Conservation (phyloP, 2,329 filamentous ascomycete species). For the Polytolypa hystricis region DNA sequence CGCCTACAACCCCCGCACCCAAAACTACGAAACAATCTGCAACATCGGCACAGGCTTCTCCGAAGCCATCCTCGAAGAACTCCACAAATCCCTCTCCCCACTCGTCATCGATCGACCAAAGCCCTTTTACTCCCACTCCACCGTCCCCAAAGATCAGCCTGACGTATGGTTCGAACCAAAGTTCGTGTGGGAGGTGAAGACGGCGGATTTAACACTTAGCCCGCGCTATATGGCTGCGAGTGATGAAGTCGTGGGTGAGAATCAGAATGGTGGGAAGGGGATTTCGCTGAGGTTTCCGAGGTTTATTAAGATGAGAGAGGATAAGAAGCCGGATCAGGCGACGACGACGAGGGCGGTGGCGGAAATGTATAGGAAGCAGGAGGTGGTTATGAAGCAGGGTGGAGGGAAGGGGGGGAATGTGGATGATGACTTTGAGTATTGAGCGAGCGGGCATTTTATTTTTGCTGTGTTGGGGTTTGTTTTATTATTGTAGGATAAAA, state of each 20-base stretch:
- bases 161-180: slow-evolving; percentile 97
- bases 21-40: slow-evolving; percentile 90
- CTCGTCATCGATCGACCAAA: slow-evolving; percentile 83
- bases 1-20: slow-evolving; percentile 71
- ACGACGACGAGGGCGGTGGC: slow-evolving; percentile 76
- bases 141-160: slow-evolving; percentile 80
- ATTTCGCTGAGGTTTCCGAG: slow-evolving; percentile 84
- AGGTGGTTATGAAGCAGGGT: slow-evolving; percentile 75
- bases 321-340: slow-evolving; percentile 90
- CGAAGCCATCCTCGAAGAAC: slow-evolving; percentile 80
- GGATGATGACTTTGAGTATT: slow-evolving; percentile 98
- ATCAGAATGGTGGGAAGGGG: slow-evolving; percentile 56
- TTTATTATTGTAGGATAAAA: too few relatives aligned
- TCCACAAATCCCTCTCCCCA: slow-evolving; percentile 63
- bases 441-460: slow-evolving; percentile 13
- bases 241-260: slow-evolving; percentile 63
- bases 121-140: slow-evolving; percentile 83
- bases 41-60: slow-evolving; percentile 98
- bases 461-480: too few relatives aligned
- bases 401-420: slow-evolving; percentile 73
- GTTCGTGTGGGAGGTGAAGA: slow-evolving; percentile 95
- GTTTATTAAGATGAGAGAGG: slow-evolving; percentile 83
- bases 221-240: slow-evolving; percentile 88
- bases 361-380: slow-evolving; percentile 95
- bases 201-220: slow-evolving; percentile 84